Conservation (phyloP, 352 stramenopile species). For the Globisporangium alternatum region DNA sequence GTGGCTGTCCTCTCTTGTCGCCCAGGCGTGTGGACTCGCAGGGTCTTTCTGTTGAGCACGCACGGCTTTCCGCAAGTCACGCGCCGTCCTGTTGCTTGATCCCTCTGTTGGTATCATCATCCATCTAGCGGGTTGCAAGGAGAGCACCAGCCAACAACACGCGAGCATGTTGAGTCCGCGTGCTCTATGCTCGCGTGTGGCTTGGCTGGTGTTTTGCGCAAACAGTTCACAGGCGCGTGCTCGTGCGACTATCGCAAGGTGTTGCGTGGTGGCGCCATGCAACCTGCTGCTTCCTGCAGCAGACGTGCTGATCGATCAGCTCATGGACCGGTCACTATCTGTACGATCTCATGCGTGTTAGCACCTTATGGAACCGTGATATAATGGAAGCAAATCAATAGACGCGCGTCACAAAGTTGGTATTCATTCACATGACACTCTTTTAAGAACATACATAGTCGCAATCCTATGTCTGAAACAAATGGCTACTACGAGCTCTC, state of each 20-base stretch:
- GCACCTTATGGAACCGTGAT: no score
- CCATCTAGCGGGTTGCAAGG: background rate
- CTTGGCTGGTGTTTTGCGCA: background rate
- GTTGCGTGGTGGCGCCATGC: background rate
- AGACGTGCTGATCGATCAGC: background rate
- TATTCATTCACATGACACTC: background rate
- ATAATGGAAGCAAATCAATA: background rate
- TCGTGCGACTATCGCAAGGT: background rate
- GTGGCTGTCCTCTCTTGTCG: background rate
- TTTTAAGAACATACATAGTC: background rate
- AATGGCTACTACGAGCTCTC: background rate
- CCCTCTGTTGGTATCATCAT: background rate
- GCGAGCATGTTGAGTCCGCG: background rate
- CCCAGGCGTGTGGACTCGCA: no score
- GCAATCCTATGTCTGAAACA: background rate
- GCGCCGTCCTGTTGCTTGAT: background rate
- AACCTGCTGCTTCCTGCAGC: background rate
- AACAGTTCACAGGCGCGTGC: background rate
- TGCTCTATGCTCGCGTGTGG: background rate
- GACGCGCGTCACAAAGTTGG: background rate
- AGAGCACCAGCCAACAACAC: slow-evolving; percentile 4
- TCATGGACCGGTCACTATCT: no score
- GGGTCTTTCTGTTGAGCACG: background rate
- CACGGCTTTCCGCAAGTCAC: background rate
- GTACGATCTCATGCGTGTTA: background rate